phyloP scores from a whole-genome alignment of 352 stramenopile genomes.

The Elongisporangium anandrum region DNA sequence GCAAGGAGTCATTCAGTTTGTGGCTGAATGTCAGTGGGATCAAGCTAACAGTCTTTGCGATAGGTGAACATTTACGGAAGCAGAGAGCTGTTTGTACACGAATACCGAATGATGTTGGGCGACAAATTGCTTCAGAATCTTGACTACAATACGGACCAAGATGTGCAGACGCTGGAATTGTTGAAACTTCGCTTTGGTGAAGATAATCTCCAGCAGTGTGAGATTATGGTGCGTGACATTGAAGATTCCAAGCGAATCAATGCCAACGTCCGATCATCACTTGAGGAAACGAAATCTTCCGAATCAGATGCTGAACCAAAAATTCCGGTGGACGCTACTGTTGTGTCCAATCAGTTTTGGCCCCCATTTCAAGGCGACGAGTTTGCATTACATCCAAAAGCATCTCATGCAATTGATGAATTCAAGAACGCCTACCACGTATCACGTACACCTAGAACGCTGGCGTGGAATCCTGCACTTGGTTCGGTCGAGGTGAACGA shows the following conservation, averaged over 20 bases:
- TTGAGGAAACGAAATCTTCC: constrained; percentile 10
- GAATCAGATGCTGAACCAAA: background rate
- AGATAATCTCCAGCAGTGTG: constrained; percentile 91
- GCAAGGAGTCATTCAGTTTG: constrained; percentile 23
- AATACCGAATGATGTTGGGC: constrained; percentile 97
- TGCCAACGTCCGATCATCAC: constrained; percentile 74
- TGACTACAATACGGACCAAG: constrained; percentile 92
- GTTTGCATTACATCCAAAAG: constrained; percentile 86
- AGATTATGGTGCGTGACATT: constrained; percentile 98
- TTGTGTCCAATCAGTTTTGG: constrained; percentile 98
- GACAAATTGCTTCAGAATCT: constrained; percentile 95
- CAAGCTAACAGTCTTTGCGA: background rate
- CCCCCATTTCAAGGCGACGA: constrained; percentile 92
- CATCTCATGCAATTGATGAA: constrained; percentile 74
- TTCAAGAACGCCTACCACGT: constrained; percentile 91
- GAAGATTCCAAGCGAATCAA: constrained; percentile 96
- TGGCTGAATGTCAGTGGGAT: background rate
- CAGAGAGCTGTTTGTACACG: constrained; percentile 98
- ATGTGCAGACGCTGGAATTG: constrained; percentile 95
- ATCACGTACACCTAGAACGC: constrained; percentile 91
- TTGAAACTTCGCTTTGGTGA: constrained; percentile 97
- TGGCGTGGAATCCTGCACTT: constrained; percentile 93
- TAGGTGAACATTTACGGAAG: constrained; percentile 97
- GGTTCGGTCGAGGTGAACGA: constrained; percentile 82
- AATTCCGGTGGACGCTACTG: constrained; percentile 84